phyloP scores from a whole-genome alignment of 768 basidiomycete species.

The Lentinula aciculospora region DNA sequence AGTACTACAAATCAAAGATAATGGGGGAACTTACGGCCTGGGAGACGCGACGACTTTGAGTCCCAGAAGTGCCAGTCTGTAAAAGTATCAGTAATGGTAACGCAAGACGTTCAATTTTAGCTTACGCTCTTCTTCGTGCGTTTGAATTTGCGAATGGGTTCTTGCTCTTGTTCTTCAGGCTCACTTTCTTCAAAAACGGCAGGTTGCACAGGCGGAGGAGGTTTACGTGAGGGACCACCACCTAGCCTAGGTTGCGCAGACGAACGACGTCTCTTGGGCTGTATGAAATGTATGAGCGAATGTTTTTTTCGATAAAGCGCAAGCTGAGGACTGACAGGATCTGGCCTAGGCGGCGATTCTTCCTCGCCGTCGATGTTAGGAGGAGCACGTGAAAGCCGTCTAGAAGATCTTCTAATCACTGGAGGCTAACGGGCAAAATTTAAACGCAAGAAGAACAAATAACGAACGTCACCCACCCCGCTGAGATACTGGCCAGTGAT shows the following conservation, averaged over 20 bases:
- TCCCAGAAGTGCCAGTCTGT: slow-evolving; percentile 43
- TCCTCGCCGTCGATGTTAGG: slow-evolving; percentile 37
- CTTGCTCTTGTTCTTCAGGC: slow-evolving; percentile 55
- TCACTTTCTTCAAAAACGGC: slow-evolving; percentile 69
- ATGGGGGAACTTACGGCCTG: slow-evolving; percentile 26
- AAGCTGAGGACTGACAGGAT: slow-evolving; percentile 53
- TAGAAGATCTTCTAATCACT: slow-evolving; percentile 49
- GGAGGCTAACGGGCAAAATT: slow-evolving; percentile 7
- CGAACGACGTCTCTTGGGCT: slow-evolving; percentile 74
- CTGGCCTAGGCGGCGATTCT: slow-evolving; percentile 35
- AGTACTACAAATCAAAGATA: not conserved
- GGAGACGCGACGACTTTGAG: slow-evolving; percentile 52
- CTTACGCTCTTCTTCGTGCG: slow-evolving; percentile 55
- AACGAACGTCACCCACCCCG: slow-evolving; percentile 29
- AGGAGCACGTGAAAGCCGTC: slow-evolving; percentile 58
- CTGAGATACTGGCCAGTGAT: slow-evolving; percentile 68
- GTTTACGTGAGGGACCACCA: slow-evolving; percentile 30
- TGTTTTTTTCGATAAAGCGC: too few species aligned
- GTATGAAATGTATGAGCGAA: slow-evolving; percentile 9
- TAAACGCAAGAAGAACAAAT: not conserved
- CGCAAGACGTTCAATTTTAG: slow-evolving; percentile 1
- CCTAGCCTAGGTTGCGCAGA: slow-evolving; percentile 72
- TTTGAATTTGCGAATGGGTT: slow-evolving; percentile 54
- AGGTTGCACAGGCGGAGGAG: slow-evolving; percentile 32
- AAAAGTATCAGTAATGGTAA: slow-evolving; percentile 4